Conservation (phyloP, 2,329 filamentous ascomycete species). For the Phaeosphaeria sp. region DNA sequence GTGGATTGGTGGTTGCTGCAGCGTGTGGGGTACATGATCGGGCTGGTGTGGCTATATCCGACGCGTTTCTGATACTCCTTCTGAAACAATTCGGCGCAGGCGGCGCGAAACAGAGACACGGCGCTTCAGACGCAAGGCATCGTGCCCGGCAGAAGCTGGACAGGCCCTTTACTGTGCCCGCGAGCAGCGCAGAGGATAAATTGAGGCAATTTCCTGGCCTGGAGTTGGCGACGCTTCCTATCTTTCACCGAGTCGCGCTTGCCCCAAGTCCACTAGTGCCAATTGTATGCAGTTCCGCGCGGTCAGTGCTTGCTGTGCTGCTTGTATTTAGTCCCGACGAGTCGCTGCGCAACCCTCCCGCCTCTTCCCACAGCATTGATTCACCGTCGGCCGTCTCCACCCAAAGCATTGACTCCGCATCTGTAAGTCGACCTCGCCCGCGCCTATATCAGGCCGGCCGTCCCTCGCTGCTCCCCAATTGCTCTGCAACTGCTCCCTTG, state of each 20-base stretch:
- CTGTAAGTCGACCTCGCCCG: slow-evolving; percentile 5
- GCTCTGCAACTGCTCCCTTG: slow-evolving; percentile 6
- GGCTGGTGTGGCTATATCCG: slow-evolving; percentile 16
- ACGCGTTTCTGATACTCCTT: slow-evolving; percentile 18
- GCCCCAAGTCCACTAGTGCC: slow-evolving; percentile 3
- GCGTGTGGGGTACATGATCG: slow-evolving; percentile 7
- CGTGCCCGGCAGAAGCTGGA: slow-evolving; percentile 9
- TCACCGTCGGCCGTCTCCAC: neutral
- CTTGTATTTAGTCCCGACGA: slow-evolving; percentile 19
- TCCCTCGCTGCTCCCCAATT: slow-evolving; percentile 14
- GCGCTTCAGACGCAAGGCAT: slow-evolving; percentile 5
- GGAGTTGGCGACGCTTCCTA: slow-evolving; percentile 17
- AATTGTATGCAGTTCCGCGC: slow-evolving; percentile 21
- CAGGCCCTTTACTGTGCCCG: neutral
- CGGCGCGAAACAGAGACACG: slow-evolving; percentile 2
- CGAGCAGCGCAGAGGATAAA: slow-evolving; percentile 10
- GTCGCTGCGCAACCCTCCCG: slow-evolving; percentile 20
- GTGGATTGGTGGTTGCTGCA: slow-evolving; percentile 8
- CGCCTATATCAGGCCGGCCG: neutral
- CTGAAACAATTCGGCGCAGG: slow-evolving; percentile 23
- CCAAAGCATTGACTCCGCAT: slow-evolving; percentile 5
- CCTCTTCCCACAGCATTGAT: slow-evolving; percentile 13
- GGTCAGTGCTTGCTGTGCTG: slow-evolving; percentile 16
- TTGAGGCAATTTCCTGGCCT: slow-evolving; percentile 24
- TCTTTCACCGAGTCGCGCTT: slow-evolving; percentile 16